Base-by-base conservation (phyloP, 495 filamentous ascomycete genomes). In the Xylaria sp. region DNA sequence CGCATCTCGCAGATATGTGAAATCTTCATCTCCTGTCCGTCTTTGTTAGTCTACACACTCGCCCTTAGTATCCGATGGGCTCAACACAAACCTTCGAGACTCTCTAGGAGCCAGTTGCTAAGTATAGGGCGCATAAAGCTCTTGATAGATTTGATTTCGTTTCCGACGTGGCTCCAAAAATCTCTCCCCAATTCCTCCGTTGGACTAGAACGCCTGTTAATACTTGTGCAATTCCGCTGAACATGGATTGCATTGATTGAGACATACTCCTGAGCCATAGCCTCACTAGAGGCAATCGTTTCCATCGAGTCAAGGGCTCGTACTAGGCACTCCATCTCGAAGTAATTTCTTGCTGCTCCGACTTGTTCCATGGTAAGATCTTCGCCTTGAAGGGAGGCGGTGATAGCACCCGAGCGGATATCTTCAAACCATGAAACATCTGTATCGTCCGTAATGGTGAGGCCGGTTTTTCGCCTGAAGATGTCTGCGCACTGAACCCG, bases 271-370 rank as follows among this genome's bases (percentile, higher is more conserved):
- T 82, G 80, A 64, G 74, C 78, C 37, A 85, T 66, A n/a, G 75
- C 78, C 43, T 82, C 82, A 55, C 87, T 73, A 4, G 83, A 85
- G 12, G 81, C 82, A 24, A 85, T 71, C 1, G 83, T 84, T 76
- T 93, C 89, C 76, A 97, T 81, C 4, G 87, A 79, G 75, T 91
- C 88, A 67, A 97, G 85, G 2, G 87, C 87, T 31, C 85, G 80
- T 50, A 92, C 88, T 35, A 97, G 81, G 62, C 85, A 84, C 79
- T 95, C 91, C 44, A 97, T 85, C 72, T 95, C 93, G 70, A 86
- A 87, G 78, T 92, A 91, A n/a, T 86, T 88, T 44, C 85, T 85
- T 1, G 89, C 88, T 61, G 89, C 84, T 37, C 81, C 80, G 31
- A 85, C 74, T 35, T 83, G 77, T 8, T 82, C 80, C 31, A 73